phyloP scores from a whole-genome alignment of 768 basidiomycete genomes.

The Lepiota brunneoincarnata region DNA sequence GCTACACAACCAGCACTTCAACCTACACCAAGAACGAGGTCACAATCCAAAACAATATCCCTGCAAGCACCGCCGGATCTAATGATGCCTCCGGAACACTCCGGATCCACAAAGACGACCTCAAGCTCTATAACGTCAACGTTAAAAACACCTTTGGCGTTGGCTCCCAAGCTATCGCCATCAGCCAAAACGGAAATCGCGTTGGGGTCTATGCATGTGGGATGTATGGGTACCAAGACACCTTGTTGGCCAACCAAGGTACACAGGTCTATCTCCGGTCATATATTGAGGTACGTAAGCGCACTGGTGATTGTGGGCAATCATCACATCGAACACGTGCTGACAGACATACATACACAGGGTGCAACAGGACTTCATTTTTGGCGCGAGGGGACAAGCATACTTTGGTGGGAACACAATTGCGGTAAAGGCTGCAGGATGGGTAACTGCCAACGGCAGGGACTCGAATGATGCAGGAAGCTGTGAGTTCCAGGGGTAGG shows the following conservation, averaged over 20 bases:
- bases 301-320: no score
- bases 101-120: constrained; percentile 42
- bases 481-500: constrained; percentile 11
- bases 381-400: constrained; percentile 37
- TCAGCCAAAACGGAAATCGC: constrained; percentile 43
- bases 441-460: constrained; percentile 46
- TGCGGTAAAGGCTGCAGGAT: constrained; percentile 37
- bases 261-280: constrained; percentile 43
- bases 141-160: constrained; percentile 42
- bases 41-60: constrained; percentile 23
- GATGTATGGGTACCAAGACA: constrained; percentile 46
- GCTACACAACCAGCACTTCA: constrained; percentile 28
- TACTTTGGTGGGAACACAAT: constrained; percentile 50
- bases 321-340: not conserved
- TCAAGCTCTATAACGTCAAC: constrained; percentile 46
- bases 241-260: constrained; percentile 40
- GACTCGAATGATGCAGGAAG: constrained; percentile 36
- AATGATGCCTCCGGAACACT: constrained; percentile 39
- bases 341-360: constrained; percentile 16
- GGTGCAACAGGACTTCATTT: constrained; percentile 47
- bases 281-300: constrained; percentile 42
- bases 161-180: constrained; percentile 43
- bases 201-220: constrained; percentile 42
- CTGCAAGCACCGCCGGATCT: constrained; percentile 24
- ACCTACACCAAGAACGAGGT: constrained; percentile 27